Evolutionary conservation across 768 basidiomycete genomes (phyloP).

Genomic region (Tulasnella sp.): DNA sequence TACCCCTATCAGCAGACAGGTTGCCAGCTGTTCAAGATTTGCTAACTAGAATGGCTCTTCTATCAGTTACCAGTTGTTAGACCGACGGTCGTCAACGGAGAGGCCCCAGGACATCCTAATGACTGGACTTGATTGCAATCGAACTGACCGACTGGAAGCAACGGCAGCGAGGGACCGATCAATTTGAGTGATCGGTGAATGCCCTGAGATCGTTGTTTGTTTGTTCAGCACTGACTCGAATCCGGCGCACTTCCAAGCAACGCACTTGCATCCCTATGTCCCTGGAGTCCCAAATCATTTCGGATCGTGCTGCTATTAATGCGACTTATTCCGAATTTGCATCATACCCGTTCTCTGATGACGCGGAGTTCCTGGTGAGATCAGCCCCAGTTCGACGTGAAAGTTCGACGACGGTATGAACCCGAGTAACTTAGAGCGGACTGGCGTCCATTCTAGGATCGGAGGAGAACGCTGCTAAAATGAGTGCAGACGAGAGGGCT

Average conservation of each 20-base stretch:
- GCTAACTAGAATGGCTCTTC: no score
- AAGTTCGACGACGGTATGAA: neutral
- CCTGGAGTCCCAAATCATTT: neutral
- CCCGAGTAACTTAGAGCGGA: neutral
- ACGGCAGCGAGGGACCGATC: no score
- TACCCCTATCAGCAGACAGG: no score
- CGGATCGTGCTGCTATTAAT: neutral
- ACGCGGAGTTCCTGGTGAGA: slow-evolving; percentile 1
- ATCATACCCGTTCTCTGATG: neutral
- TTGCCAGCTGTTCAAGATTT: no score
- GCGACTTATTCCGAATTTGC: neutral
- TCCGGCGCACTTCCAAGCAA: neutral
- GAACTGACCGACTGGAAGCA: no score
- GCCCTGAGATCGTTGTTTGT: no score
- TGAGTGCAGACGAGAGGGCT: neutral
- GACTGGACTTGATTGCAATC: no score
- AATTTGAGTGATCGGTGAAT: no score
- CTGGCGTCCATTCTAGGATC: neutral
- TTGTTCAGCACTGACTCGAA: no score
- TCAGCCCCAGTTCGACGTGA: neutral
- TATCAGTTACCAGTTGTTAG: no score
- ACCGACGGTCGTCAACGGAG: no score
- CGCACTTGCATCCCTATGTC: neutral
- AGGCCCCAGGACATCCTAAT: no score
- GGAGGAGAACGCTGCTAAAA: neutral